Evolutionary conservation across 1,284 basidiomycete species (phyloP).

Genomic region (Xanthoconium separans): DNA sequence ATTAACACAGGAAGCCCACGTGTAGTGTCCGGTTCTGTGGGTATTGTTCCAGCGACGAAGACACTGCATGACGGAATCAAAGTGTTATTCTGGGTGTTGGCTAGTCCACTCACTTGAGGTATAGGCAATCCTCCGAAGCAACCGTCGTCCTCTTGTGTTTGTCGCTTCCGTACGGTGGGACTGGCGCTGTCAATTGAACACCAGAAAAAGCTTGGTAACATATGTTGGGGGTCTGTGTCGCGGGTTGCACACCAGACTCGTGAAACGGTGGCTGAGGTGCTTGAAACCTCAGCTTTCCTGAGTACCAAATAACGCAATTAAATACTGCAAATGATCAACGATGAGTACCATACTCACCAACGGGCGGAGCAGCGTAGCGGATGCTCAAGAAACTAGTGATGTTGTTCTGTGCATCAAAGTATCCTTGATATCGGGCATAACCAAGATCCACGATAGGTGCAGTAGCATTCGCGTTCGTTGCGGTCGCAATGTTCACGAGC

Average conservation of each 20-base stretch:
- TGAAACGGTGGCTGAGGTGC: slow-evolving; percentile 6
- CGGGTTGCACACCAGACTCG: slow-evolving; percentile 7
- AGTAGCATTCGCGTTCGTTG: neutral
- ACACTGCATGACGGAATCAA: slow-evolving; percentile 4
- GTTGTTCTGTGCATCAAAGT: slow-evolving; percentile 8
- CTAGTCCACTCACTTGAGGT: slow-evolving; percentile 15
- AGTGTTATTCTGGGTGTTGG: neutral
- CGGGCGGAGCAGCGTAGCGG: slow-evolving; percentile 18
- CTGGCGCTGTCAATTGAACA: neutral
- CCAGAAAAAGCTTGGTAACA: slow-evolving; percentile 6
- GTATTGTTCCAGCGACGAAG: slow-evolving; percentile 10
- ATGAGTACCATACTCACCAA: slow-evolving; percentile 6
- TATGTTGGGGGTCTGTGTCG: slow-evolving; percentile 15
- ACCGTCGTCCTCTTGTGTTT: slow-evolving; percentile 1
- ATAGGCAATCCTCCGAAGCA: slow-evolving; percentile 18
- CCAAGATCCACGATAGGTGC: neutral
- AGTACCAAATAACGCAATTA: no score
- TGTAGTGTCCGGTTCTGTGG: neutral
- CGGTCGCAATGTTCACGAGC: neutral
- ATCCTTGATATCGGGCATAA: neutral
- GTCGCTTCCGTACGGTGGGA: neutral
- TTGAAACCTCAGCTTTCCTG: slow-evolving; percentile 16
- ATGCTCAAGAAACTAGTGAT: slow-evolving; percentile 11
- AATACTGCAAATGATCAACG: no score
- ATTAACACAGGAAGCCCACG: slow-evolving; percentile 14